Evolutionary conservation across 148 eudicot genomes (phyloP), one percentile per base, ranked within the genome.

Genomic region (Diospyros lotus): DNA sequence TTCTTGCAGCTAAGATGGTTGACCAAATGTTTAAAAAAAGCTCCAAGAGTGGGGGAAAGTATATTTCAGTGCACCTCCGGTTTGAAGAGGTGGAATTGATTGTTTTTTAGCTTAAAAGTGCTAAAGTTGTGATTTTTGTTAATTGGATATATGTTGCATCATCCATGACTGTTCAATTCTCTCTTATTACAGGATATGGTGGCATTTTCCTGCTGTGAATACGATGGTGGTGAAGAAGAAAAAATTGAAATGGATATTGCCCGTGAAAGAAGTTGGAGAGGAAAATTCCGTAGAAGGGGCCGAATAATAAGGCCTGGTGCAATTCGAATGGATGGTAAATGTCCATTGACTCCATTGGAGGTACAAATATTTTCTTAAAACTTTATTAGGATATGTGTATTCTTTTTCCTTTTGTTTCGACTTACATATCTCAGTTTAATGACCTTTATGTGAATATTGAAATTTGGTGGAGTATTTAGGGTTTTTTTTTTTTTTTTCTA

Each of bases 191-290:
- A 95, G 98, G 98, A 95, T 80, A 95, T 95, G 98, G 98, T 95
- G 82, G 98, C 98, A 38, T 95, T 95, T 87, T 95, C 98, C 39
- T 95, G 98, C 76, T 95, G 98, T 79, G 83, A 89, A 75, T 95
- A 95, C 83, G 98, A 90, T 86, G 97, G 98, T 39, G 98, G 98
- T 62, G 88, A 87, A 50, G 94, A 90, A 80, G 98, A 95, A 77
- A 89, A 92, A 77, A 82, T 9, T 63, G 98, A 95, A 80, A 95
- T 95, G 98, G 98, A 95, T 79, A 76, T 84, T 83, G 97, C 97
- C 72, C 89, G 98, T 73, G 98, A 95, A 85, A 87, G 93, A 82
- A 91, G 97, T 78, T 95, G 98, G 98, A 89, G 94, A 87, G 98
- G 98, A 71, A 95, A 95, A 72, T 95, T 95, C 64, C 90, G 86